Evolutionary conservation across 106 monocot species (phyloP), one percentile per base, ranked within the genome.

Genomic region (Dendrobium chrysotoxum): DNA sequence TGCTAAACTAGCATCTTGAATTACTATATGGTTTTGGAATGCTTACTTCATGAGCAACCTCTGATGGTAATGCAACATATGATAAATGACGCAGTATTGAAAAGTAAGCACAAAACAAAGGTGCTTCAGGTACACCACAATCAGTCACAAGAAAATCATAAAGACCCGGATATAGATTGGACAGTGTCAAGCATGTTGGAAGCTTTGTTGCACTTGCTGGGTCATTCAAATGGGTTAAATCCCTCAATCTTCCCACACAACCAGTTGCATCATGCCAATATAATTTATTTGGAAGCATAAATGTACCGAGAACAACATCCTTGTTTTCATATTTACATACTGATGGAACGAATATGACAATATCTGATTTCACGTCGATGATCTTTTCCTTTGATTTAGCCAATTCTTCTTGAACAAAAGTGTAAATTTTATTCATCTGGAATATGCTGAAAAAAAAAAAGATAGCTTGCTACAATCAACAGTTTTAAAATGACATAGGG

Each of bases 251-350:
- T 28, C 83, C 83, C n/a, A 87, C 9, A 47, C 88, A 88, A 50
- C 91, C 91, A 79, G 88, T 84, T 38, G 91, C 85, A 71, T 91
- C 91, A 79, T 88, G 80, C 91, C 91, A 91, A 68, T 82, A 88
- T 42, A 88, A 86, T 65, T 88, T 76, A 44, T 80, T 58, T 13
- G 86, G 85, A 6, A 67, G 79, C 50, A 91, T 81, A 58, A 88
- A 87, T 38, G 54, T 75, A 67, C 91, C 91, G 58, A 83, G 68
- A 18, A 79, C 78, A 57, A 61, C 77, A 85, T 83, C 79, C 16
- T 79, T 77, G 21, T 41, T 3, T 42, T 40, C 72, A 16, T 76
- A 77, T 4, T 23, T 39, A 76, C 42, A 17, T 21, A 67, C 72
- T 75, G 72, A 83, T 46, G 91, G 91, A 74, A 88, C 44, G 75